phyloP scores from a whole-genome alignment of 106 monocot genomes.

The Vanilla planifolia region DNA sequence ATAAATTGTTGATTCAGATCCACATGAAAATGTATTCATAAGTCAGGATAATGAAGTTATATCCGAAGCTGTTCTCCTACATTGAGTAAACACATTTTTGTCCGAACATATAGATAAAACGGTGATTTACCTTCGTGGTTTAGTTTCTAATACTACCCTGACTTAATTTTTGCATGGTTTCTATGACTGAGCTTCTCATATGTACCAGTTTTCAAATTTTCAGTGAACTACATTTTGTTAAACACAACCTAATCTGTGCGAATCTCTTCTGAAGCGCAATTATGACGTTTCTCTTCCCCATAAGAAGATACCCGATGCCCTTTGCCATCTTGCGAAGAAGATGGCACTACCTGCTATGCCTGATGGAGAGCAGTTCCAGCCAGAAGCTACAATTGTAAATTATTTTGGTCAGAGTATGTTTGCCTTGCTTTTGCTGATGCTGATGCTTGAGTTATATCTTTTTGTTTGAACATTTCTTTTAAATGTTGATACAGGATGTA shows the following conservation, averaged over 20 bases:
- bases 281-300: conserved; percentile 77
- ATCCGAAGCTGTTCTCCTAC: too few species aligned
- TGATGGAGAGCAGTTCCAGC: conserved; percentile 59
- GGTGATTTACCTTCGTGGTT: too few species aligned
- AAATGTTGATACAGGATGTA: too few species aligned
- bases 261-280: conserved; percentile 49
- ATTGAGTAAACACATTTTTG: too few species aligned
- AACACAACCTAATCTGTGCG: background rate
- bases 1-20: too few species aligned
- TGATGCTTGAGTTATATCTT: background rate
- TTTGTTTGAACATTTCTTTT: too few species aligned
- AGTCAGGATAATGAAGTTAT: too few species aligned
- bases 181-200: background rate
- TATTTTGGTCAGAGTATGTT: conserved; percentile 89
- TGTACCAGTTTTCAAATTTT: background rate
- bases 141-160: too few species aligned
- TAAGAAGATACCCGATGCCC: conserved; percentile 73
- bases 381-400: conserved; percentile 97
- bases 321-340: conserved; percentile 68
- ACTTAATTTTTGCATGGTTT: too few species aligned
- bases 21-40: too few species aligned
- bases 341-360: conserved; percentile 84
- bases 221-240: background rate
- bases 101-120: too few species aligned
- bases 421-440: background rate